Base-by-base conservation (phyloP, 495 filamentous ascomycete species). In the Xylaria flabelliformis region DNA sequence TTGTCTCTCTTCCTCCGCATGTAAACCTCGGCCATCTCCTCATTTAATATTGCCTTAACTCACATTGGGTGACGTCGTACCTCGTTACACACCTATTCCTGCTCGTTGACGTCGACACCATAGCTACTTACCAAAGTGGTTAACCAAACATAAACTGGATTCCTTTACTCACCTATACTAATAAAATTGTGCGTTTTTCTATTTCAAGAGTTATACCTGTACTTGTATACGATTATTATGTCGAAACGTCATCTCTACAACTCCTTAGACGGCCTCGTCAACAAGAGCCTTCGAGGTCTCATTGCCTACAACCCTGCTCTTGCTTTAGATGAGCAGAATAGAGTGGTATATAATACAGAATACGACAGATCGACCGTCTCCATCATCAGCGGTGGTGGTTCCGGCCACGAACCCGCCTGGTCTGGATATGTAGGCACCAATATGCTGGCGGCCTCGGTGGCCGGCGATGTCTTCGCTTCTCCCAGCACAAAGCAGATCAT, bases 361-460 rank as follows among this genome's bases (percentile, higher is more conserved):
- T 83, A 88, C 61, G 76, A 84, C 21, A 80, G 79, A 41, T 84
- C 83, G 13, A 84, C 84, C 59, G 88, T 91, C 50, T 83, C 86
- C 42, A 82, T 91, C 75, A 86, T 91, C 72, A 88, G 86, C 44
- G 89, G 89, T 5, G 89, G 89, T 42, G 89, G 89, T 42, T 86
- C 83, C 42, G 89, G 89, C 42, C 89, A 91, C 76, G 89, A 91
- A 73, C 89, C 89, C 32, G 88, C 87, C 56, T 90, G 88, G 88
- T 85, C 88, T 4, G 89, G 88, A 15, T 91, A 90, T 75, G 88
- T 91, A 8, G 89, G 88, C 9, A 82, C 82, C 71, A 89, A 89
- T 80, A 80, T 91, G 80, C 82, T 91, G 4, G 84, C 87, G 9
- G 89, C 89, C 24, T 84, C 88, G 0, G 88, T 88, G 26, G 84